These are phyloP conservation scores for Fraxinus cuspidata DNA, from an alignment of 257 asterid genomes.

Conservation along the genomic window DNA sequence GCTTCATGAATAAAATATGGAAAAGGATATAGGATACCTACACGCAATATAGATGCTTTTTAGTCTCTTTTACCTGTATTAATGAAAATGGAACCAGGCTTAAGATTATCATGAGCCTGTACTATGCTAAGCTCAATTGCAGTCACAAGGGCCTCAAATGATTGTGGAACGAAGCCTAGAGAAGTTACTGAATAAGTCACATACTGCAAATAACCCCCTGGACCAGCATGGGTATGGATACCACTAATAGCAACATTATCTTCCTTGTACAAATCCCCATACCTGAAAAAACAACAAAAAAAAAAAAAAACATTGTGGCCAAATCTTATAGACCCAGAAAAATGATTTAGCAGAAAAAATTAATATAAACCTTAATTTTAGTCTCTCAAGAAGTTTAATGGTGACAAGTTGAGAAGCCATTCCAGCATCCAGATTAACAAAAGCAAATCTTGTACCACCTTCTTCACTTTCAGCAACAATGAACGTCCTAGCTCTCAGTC, in stretches of 20 bases:
- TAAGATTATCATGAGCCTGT: slow-evolving; percentile 56
- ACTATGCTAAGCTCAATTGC: slow-evolving; percentile 57
- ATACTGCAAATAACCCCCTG: slow-evolving; percentile 69
- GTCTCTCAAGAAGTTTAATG: slow-evolving; percentile 48
- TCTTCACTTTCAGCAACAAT: slow-evolving; percentile 41
- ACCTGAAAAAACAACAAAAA: slow-evolving; percentile 34
- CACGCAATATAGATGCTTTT: not conserved
- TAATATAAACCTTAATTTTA: slow-evolving; percentile 42
- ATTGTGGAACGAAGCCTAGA: slow-evolving; percentile 63
- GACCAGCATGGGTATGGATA: slow-evolving; percentile 69
- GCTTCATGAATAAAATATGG: too few species aligned
- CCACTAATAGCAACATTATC: slow-evolving; percentile 67
- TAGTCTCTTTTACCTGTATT: slow-evolving; percentile 38
- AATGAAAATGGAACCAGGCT: slow-evolving; percentile 48
- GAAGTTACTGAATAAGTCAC: slow-evolving; percentile 54
- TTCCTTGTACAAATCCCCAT: slow-evolving; percentile 54
- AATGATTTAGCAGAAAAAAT: not conserved
- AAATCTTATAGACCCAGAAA: too few species aligned
- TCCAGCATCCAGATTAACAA: slow-evolving; percentile 65
- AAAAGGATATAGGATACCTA: not conserved
- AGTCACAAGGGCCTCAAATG: slow-evolving; percentile 54
- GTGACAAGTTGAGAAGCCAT: slow-evolving; percentile 76
- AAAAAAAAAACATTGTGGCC: not conserved
- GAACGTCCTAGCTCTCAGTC: slow-evolving; percentile 55
- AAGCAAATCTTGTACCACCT: slow-evolving; percentile 45